Evolutionary conservation across 257 asterid genomes (phyloP), one percentile per base, ranked within the genome.

Genomic region (Catharanthus roseus): DNA sequence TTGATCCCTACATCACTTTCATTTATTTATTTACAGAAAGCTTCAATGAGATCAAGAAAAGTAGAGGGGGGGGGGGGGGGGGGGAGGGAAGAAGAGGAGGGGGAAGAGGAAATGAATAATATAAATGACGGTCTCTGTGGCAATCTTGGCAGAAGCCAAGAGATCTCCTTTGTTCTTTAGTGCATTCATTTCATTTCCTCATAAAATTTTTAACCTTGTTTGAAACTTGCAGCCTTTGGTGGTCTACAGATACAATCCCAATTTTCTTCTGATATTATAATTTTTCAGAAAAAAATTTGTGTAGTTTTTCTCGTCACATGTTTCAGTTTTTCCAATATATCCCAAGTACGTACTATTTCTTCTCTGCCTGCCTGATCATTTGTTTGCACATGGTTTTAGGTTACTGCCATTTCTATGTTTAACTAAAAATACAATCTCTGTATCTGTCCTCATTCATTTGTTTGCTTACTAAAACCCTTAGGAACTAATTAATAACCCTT

Each of bases 1-100:
- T 65, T 77, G 90, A 80, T 78, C 63, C 70, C 67, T 13, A 62
- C 15, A 68, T 84, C 79, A 66, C 34, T 66, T 69, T 77, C 77
- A 69, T 33, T 54, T 62, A 45, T 65, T 60, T n/a, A 68, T 67
- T 51, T n/a, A n/a, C n/a, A n/a, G 21, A 23, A 50, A 24, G 12
- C 42, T 16, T 21, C 51, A 34, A 26, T 29, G 29, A 36, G 65
- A 39, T 21, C 9, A 75, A 47, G 56, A 23, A 16, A 33, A 38
- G 42, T 29, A 28, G 68, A 70, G 38, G 36, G 45, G 34, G 47
- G 34, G 31, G 26, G 67, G 51, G 65, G 55, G 67, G 16, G 36
- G 45, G 34, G 47, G 34, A 24, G 26, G 67, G 51, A 61, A 53
- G 67, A 10, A n/a, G n/a, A n/a, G 15, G 13, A 2, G 49, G 13